Evolutionary conservation across 2,329 filamentous ascomycete genomes (phyloP).

Genomic region (Trichoderma sp.): DNA sequence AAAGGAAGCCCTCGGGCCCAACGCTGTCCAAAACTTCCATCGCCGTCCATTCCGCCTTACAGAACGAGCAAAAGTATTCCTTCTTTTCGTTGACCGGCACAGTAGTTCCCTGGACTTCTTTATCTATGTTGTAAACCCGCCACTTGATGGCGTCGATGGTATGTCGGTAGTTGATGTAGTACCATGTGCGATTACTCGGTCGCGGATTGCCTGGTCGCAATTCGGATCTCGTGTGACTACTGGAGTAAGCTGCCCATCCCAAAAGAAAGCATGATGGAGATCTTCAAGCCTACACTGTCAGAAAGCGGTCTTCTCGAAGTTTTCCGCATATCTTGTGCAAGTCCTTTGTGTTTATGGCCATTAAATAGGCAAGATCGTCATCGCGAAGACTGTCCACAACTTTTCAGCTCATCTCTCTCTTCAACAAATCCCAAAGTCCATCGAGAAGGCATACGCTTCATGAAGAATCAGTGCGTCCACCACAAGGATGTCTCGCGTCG

Average conservation of each 20-base stretch:
- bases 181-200: conserved; percentile 86
- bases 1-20: conserved; percentile 73
- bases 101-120: conserved; percentile 81
- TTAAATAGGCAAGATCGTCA: conserved; percentile 81
- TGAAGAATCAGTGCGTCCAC: conserved; percentile 86
- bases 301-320: conserved; percentile 81
- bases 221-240: conserved; percentile 66
- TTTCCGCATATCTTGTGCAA: conserved; percentile 86
- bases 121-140: conserved; percentile 84
- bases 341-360: conserved; percentile 89
- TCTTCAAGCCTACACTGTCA: conserved; percentile 66
- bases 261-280: not conserved
- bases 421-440: not conserved
- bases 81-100: conserved; percentile 83
- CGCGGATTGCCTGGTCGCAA: conserved; percentile 78
- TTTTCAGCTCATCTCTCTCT: conserved; percentile 59
- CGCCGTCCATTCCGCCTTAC: conserved; percentile 82
- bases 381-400: conserved; percentile 73
- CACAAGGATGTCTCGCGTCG: conserved; percentile 79
- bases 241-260: conserved; percentile 45
- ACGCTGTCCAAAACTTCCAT: conserved; percentile 84
- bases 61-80: conserved; percentile 82
- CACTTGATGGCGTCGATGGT: conserved; percentile 97
- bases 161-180: conserved; percentile 93
- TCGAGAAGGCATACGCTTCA: conserved; percentile 60